These are phyloP conservation scores for Teratosphaeriaceae sp. DNA, from an alignment of 2,329 filamentous ascomycete species.

Conservation along the genomic window DNA sequence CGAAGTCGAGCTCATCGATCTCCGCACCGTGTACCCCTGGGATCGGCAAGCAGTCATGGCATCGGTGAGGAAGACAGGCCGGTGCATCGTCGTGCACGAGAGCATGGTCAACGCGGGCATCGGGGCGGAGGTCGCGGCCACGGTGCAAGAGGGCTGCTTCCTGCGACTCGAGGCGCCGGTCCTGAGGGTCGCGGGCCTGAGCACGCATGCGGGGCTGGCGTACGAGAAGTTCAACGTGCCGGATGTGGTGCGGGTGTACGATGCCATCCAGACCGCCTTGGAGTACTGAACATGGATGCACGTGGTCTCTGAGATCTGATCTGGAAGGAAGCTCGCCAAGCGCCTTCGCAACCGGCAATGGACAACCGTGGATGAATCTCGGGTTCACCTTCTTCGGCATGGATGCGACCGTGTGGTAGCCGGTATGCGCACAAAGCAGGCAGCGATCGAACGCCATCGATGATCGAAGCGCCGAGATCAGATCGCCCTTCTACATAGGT, in stretches of 20 bases:
- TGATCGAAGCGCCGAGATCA: no score
- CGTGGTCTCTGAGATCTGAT: no score
- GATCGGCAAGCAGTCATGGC: constrained; percentile 72
- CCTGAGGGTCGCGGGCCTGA: constrained; percentile 80
- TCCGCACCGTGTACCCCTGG: constrained; percentile 88
- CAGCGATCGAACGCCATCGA: no score
- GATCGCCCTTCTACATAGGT: no score
- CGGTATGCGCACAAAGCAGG: no score
- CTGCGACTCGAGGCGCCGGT: constrained; percentile 78
- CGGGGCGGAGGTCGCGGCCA: constrained; percentile 81
- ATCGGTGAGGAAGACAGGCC: constrained; percentile 80
- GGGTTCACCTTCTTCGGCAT: no score
- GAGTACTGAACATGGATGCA: constrained; percentile 36
- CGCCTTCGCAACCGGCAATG: no score
- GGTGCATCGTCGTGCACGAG: constrained; percentile 85
- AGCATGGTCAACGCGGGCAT: constrained; percentile 86
- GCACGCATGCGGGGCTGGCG: constrained; percentile 69
- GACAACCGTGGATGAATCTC: no score
- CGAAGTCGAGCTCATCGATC: constrained; percentile 76
- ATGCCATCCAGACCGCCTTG: constrained; percentile 41
- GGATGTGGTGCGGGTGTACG: constrained; percentile 66
- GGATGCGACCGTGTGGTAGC: no score
- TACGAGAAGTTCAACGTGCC: constrained; percentile 70
- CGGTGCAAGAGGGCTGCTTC: constrained; percentile 84
- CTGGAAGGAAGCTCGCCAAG: no score